Base-by-base conservation (phyloP, 768 basidiomycete species). In the Scleroderma citrinum region DNA sequence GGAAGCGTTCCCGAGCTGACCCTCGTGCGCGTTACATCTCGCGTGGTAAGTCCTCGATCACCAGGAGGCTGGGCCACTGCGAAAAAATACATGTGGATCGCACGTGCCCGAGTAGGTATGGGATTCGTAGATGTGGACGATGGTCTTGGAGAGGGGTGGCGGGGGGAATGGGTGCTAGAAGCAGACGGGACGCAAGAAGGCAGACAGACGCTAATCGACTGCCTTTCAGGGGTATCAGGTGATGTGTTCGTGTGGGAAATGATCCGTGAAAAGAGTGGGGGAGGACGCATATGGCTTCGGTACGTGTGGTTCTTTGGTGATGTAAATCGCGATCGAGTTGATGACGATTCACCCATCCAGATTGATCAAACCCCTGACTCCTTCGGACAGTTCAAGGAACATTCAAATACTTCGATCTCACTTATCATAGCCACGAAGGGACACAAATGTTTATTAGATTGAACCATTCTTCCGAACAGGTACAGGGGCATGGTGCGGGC, bases 91-190 rank as follows among this genome's bases (percentile, higher is more conserved):
- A 74, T 75, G 51, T 91, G 88, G 88, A 73, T 81, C 5, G 85
- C 81, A 30, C 69, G 72, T 31, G 65, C 81, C 14, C 68, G 69
- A 50, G 68, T 68, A 48, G 66, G 62, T 30, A 59, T 58, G 64
- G 61, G 60, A 54, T 67, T 62, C 60, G 69, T 55, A 65, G 69
- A 61, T 45, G 32, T 61, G 12, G 59, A 63, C 41, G 65, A 65
- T 17, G 74, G 65, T 29, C 67, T 84, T 20, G 82, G 84, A 12
- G 76, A 77, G n/a, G 83, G 81, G 5, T 86, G 88, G 82, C 70
- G 75, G 29, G 83, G 83, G 8, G 84, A 89, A 54, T 89, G 88
- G 87, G 69, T 87, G 13, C 69, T 90, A n/a, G 85, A 90, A 64
- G 82, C 79, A 1, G 85, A 87, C 47, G 88, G 87, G 1, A 90